Conservation (phyloP, 345 rosid species). For the Clarkia xantiana region DNA sequence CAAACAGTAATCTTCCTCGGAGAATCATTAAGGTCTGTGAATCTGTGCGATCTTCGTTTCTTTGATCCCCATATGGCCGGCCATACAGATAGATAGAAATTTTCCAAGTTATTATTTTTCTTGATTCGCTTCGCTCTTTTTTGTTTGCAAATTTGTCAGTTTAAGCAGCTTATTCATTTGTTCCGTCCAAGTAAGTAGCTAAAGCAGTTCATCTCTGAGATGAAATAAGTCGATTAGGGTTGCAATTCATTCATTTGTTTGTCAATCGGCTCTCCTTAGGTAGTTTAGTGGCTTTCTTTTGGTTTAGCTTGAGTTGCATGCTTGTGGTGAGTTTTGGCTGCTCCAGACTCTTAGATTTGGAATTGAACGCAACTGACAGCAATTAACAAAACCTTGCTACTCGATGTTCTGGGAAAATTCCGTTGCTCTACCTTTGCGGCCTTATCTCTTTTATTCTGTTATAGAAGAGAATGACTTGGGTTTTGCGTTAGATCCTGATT, state of each 20-base stretch:
- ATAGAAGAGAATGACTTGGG: no score
- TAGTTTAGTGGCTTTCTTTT: not conserved
- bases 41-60: not conserved
- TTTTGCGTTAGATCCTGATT: not conserved
- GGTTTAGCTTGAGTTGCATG: not conserved
- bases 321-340: no score
- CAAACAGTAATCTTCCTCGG: slow-evolving; percentile 9
- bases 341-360: no score
- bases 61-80: not conserved
- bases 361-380: no score
- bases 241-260: not conserved
- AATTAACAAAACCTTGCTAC: no score
- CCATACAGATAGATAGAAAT: no score
- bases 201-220: not conserved
- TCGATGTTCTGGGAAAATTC: no score
- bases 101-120: not conserved
- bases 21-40: slow-evolving; percentile 6
- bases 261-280: not conserved
- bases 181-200: not conserved
- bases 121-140: not conserved
- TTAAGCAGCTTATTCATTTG: not conserved
- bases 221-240: slow-evolving; percentile 4
- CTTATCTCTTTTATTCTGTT: no score
- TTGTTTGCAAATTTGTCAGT: not conserved
- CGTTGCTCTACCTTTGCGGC: no score